These are phyloP conservation scores for Bruguiera hainesii DNA, from an alignment of 441 rosid genomes.

Conservation along the genomic window DNA sequence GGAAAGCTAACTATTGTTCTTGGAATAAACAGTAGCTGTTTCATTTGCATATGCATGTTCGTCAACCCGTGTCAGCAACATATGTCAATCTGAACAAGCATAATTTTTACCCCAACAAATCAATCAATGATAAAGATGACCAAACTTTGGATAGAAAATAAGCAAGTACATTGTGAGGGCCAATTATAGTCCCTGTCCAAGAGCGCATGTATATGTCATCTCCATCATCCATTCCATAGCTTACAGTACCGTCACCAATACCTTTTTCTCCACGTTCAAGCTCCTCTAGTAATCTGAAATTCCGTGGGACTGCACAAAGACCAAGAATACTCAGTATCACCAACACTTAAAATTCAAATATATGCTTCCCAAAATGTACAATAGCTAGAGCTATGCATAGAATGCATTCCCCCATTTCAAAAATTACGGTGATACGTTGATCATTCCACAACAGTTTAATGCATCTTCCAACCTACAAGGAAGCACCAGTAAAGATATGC, in stretches of 20 bases:
- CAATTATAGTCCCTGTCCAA: conserved; percentile 98
- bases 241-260: conserved; percentile 93
- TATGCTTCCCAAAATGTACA: no score
- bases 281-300: conserved; percentile 90
- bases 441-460: no score
- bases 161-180: conserved; percentile 87
- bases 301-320: conserved; percentile 73
- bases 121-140: not conserved
- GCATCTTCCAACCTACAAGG: no score
- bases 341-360: not conserved
- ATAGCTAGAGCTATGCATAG: no score
- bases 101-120: not conserved
- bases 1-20: no score
- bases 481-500: no score
- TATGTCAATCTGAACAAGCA: not conserved
- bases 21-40: no score
- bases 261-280: conserved; percentile 99
- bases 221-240: conserved; percentile 99
- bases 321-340: conserved; percentile 4
- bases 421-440: no score
- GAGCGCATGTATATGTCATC: conserved; percentile 99
- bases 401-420: no score
- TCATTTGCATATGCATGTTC: not conserved
- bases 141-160: not conserved
- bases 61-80: conserved; percentile 8